Conservation (phyloP, 371 early-diverging fungal species). For the Syncephalastrum contaminatum region DNA sequence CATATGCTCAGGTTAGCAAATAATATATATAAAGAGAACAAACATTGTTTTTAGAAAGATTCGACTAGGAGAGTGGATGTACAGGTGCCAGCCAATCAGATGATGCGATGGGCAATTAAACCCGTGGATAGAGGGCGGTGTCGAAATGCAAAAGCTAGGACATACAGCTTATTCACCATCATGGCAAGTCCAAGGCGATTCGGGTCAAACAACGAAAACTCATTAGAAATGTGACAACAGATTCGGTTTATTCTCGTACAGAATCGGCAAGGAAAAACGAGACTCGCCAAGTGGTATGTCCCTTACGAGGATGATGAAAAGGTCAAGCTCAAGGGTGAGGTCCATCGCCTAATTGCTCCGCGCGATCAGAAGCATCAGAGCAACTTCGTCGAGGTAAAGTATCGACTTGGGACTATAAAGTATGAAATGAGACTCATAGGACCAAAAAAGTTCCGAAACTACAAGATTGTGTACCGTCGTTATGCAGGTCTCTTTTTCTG, state of each 20-base stretch:
- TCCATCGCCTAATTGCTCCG: conserved; percentile 93
- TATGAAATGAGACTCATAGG: not conserved
- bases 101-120: too few relatives aligned
- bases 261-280: conserved; percentile 97
- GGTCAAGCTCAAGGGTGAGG: conserved; percentile 89
- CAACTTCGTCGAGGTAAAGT: conserved; percentile 91
- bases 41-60: too few relatives aligned
- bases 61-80: too few relatives aligned
- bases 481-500: conserved; percentile 98
- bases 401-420: not conserved
- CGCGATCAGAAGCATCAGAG: conserved; percentile 95
- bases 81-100: too few relatives aligned
- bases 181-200: too few relatives aligned
- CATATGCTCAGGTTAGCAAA: too few relatives aligned
- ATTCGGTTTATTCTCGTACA: conserved; percentile 96
- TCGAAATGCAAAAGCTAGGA: too few relatives aligned
- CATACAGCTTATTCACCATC: too few relatives aligned
- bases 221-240: conserved; percentile 28
- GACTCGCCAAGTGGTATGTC: conserved; percentile 96
- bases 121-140: too few relatives aligned
- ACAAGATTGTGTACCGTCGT: conserved; percentile 95
- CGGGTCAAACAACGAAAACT: too few relatives aligned
- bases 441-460: conserved; percentile 76
- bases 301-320: conserved; percentile 94
- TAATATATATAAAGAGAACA: too few relatives aligned